Conservation (phyloP, 495 filamentous ascomycete genomes). For the Xylaria cubensis region DNA sequence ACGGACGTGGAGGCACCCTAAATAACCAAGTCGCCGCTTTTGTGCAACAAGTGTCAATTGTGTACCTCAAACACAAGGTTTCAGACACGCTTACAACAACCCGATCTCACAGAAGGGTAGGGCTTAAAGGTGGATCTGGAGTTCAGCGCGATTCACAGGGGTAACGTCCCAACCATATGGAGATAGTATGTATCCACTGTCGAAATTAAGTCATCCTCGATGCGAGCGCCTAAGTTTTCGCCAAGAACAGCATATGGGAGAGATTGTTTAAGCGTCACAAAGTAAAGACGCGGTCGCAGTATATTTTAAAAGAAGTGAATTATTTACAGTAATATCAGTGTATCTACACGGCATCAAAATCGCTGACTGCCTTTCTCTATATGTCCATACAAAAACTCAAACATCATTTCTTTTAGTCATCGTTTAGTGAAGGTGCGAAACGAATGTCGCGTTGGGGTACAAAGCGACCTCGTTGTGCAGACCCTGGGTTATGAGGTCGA, state of each 20-base stretch:
- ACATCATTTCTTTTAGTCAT: not conserved
- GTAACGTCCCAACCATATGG: not conserved
- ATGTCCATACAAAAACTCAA: not conserved
- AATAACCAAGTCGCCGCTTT: no score
- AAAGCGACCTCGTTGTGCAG: not conserved
- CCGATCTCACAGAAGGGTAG: not conserved
- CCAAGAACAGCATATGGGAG: not conserved
- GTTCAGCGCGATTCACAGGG: not conserved
- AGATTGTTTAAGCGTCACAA: not conserved
- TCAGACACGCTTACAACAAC: no score
- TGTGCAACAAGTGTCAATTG: no score
- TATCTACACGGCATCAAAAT: conserved; percentile 14
- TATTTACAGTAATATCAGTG: conserved; percentile 8
- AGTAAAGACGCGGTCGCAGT: not conserved
- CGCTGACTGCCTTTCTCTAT: not conserved
- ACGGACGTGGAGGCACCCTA: no score
- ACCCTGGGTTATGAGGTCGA: conserved; percentile 17
- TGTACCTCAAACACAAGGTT: no score
- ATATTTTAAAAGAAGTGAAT: not conserved
- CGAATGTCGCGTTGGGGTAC: conserved; percentile 18
- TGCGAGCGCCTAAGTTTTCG: not conserved
- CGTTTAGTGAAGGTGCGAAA: not conserved
- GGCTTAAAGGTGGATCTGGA: not conserved
- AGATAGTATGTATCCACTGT: not conserved
- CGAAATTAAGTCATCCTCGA: not conserved